phyloP scores from a whole-genome alignment of 2,329 filamentous ascomycete species.

The Lecanoromycetidae sp. region DNA sequence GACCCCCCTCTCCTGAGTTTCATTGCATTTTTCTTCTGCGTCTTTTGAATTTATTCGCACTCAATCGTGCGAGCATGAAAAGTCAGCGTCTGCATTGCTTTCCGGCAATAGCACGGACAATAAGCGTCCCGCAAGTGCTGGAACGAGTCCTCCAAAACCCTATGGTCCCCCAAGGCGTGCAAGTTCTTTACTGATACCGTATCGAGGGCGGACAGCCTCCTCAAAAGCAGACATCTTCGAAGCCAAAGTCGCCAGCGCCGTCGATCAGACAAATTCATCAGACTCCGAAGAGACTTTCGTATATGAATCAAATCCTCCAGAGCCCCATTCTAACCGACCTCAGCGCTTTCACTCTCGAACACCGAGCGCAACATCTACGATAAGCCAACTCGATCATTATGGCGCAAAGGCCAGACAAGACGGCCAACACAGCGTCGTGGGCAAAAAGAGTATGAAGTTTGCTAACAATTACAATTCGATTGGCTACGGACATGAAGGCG shows the following conservation, averaged over 20 bases:
- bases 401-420: conserved; percentile 54
- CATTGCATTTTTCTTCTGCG: neutral
- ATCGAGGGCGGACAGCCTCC: conserved; percentile 47
- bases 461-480: conserved; percentile 62
- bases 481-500: conserved; percentile 52
- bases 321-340: conserved; percentile 43
- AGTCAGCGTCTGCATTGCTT: neutral
- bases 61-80: neutral
- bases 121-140: neutral
- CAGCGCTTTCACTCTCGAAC: conserved; percentile 84
- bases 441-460: conserved; percentile 95
- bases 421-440: conserved; percentile 47
- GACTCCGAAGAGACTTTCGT: conserved; percentile 98
- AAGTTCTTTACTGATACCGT: conserved; percentile 18
- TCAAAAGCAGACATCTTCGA: conserved; percentile 98
- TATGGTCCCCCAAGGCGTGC: conserved; percentile 3
- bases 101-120: conserved; percentile 1
- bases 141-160: conserved; percentile 20
- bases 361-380: conserved; percentile 75
- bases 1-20: conserved; percentile 21
- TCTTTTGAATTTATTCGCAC: conserved; percentile 1
- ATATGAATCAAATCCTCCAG: conserved; percentile 87
- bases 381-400: conserved; percentile 37
- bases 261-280: conserved; percentile 90
- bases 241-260: conserved; percentile 87